Evolutionary conservation across 2,329 filamentous ascomycete species (phyloP).

Genomic region (Epichloe sylvatica): DNA sequence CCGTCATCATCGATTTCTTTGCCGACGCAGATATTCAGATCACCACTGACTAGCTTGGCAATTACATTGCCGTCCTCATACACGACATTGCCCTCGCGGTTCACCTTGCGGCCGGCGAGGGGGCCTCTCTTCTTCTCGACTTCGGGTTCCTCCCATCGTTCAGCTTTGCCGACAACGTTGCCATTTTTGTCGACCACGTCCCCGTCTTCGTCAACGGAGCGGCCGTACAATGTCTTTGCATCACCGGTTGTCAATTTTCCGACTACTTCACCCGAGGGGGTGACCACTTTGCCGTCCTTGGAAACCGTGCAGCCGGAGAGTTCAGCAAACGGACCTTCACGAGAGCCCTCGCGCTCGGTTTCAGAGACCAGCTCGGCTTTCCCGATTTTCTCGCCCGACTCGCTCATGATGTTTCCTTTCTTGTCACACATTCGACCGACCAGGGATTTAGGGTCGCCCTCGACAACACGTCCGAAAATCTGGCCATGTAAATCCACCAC

Average conservation of each 20-base stretch:
- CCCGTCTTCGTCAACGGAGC: slow-evolving; percentile 66
- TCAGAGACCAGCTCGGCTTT: slow-evolving; percentile 54
- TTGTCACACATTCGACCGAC: slow-evolving; percentile 58
- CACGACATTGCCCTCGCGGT: slow-evolving; percentile 44
- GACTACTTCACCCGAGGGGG: slow-evolving; percentile 32
- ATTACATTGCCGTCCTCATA: slow-evolving; percentile 47
- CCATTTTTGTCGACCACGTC: slow-evolving; percentile 68
- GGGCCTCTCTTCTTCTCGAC: slow-evolving; percentile 33
- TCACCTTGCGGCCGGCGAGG: slow-evolving; percentile 40
- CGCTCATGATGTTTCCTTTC: slow-evolving; percentile 57
- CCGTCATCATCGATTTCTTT: slow-evolving; percentile 58
- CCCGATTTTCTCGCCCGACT: slow-evolving; percentile 57
- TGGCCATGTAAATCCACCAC: slow-evolving; percentile 39
- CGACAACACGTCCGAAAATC: slow-evolving; percentile 51
- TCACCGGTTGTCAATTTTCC: slow-evolving; percentile 60
- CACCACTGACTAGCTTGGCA: slow-evolving; percentile 55
- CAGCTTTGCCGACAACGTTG: slow-evolving; percentile 42
- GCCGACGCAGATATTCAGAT: slow-evolving; percentile 48
- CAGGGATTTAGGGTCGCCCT: slow-evolving; percentile 50
- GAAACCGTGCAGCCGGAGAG: slow-evolving; percentile 49
- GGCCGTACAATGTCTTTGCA: slow-evolving; percentile 56
- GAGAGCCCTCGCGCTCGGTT: slow-evolving; percentile 46
- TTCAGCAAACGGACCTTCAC: slow-evolving; percentile 57
- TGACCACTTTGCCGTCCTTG: slow-evolving; percentile 45
- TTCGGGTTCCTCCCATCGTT: slow-evolving; percentile 44